Conservation (phyloP, 1,139 yeast species). For the Diutina scorzettiae region DNA sequence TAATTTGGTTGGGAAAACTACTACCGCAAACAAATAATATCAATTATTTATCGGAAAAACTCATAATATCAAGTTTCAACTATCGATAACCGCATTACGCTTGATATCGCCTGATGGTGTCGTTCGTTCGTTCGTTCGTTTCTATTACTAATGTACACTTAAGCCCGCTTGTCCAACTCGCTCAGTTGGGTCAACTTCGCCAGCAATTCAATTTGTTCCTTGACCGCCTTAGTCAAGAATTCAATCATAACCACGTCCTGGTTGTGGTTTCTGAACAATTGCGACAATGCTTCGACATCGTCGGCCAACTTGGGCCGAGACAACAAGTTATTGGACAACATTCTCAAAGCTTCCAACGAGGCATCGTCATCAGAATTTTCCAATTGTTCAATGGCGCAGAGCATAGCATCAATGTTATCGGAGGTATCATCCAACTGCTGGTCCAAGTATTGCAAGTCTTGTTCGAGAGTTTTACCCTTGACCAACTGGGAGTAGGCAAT, state of each 20-base stretch:
- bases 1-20: too few relatives aligned
- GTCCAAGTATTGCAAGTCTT: slow-evolving; percentile 4
- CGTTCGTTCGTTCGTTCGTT: background rate
- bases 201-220: slow-evolving; percentile 74
- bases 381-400: slow-evolving; percentile 40
- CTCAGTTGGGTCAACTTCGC: slow-evolving; percentile 35
- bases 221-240: slow-evolving; percentile 72
- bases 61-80: too few relatives aligned
- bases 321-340: slow-evolving; percentile 50
- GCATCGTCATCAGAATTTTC: slow-evolving; percentile 28
- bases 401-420: slow-evolving; percentile 37
- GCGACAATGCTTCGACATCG: slow-evolving; percentile 45
- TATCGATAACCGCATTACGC: too few relatives aligned
- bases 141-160: slow-evolving; percentile 3
- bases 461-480: slow-evolving; percentile 1
- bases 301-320: slow-evolving; percentile 46
- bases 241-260: slow-evolving; percentile 81
- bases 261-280: slow-evolving; percentile 58
- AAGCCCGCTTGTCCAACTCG: slow-evolving; percentile 5
- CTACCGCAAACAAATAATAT: too few relatives aligned
- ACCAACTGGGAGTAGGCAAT: slow-evolving; percentile 21
- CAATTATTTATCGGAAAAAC: too few relatives aligned
- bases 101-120: too few relatives aligned
- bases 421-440: slow-evolving; percentile 35
- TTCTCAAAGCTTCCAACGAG: slow-evolving; percentile 48